Percentiles rank a stretch among this genome's conserved stretches.
These are phyloP conservation scores for Infundibulicybe gibba DNA, from an alignment of 768 basidiomycete species.

Conservation along the genomic window DNA sequence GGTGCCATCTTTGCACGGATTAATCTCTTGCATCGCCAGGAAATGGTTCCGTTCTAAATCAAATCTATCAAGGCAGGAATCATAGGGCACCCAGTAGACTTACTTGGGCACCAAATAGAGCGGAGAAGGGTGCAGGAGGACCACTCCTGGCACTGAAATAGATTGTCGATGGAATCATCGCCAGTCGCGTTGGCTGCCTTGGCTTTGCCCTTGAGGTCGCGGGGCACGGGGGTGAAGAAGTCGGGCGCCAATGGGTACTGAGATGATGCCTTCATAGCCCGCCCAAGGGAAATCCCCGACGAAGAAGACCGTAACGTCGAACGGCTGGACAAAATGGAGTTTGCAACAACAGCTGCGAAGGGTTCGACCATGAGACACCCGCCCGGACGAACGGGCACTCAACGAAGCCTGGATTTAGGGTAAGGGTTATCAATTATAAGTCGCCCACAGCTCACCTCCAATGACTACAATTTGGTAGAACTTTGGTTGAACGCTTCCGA, in stretches of 20 bases:
- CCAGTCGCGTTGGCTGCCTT: slow-evolving; percentile 20
- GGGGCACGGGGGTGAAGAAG: slow-evolving; percentile 55
- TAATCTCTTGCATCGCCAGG: slow-evolving; percentile 32
- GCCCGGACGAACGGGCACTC: slow-evolving; percentile 16
- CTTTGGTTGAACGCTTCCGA: no score
- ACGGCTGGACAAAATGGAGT: slow-evolving; percentile 38
- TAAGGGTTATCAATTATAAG: no score
- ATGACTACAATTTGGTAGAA: no score
- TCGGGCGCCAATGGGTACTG: slow-evolving; percentile 33
- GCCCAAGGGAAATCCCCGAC: slow-evolving; percentile 11
- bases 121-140: slow-evolving; percentile 41
- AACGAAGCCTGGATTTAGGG: slow-evolving; percentile 1
- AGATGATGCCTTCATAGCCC: slow-evolving; percentile 17
- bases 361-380: slow-evolving; percentile 58
- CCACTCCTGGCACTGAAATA: slow-evolving; percentile 40
- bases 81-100: slow-evolving; percentile 15
- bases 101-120: slow-evolving; percentile 48
- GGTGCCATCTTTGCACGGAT: slow-evolving; percentile 6
- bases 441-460: no score
- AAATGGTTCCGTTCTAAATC: slow-evolving; percentile 26
- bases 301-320: slow-evolving; percentile 20
- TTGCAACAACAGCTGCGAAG: slow-evolving; percentile 50
- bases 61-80: neutral
- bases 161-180: slow-evolving; percentile 17
- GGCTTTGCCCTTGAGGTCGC: slow-evolving; percentile 52